These are phyloP conservation scores for Botrytis byssoidea DNA, from an alignment of 2,329 filamentous ascomycete genomes.

Conservation along the genomic window DNA sequence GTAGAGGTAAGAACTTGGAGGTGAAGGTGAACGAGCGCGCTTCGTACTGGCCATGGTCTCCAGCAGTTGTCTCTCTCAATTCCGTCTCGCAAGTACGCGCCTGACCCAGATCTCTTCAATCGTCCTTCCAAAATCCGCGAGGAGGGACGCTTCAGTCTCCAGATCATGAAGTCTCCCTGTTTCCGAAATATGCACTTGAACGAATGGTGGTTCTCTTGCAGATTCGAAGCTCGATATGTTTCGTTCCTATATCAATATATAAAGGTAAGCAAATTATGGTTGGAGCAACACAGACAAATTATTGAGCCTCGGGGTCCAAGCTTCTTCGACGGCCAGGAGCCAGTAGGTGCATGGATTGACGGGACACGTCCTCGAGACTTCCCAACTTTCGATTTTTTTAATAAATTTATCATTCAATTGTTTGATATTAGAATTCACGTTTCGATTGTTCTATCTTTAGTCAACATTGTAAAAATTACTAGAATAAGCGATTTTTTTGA, in stretches of 20 bases:
- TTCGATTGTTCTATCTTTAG: too few species aligned
- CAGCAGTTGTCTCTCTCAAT: background rate
- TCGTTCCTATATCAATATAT: background rate
- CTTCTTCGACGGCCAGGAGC: background rate
- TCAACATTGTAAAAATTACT: too few species aligned
- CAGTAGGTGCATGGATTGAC: too few species aligned
- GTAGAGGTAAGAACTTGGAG: conserved; percentile 21
- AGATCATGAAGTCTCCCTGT: background rate
- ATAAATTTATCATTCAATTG: too few species aligned
- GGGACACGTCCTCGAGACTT: too few species aligned
- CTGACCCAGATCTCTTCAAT: background rate
- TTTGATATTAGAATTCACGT: too few species aligned
- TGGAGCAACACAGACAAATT: background rate
- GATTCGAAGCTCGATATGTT: background rate
- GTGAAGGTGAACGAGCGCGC: conserved; percentile 12
- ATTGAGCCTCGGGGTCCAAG: background rate
- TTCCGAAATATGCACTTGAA: background rate
- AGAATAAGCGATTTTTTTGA: too few species aligned
- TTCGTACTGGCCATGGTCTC: conserved; percentile 16
- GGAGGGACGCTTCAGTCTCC: background rate
- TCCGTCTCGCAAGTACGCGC: background rate
- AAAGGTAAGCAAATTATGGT: background rate
- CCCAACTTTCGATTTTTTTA: too few species aligned
- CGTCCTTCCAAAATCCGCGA: background rate
- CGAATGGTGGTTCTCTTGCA: background rate